Evolutionary conservation across 257 asterid genomes (phyloP).

Genomic region (Knoxia roxburghii): DNA sequence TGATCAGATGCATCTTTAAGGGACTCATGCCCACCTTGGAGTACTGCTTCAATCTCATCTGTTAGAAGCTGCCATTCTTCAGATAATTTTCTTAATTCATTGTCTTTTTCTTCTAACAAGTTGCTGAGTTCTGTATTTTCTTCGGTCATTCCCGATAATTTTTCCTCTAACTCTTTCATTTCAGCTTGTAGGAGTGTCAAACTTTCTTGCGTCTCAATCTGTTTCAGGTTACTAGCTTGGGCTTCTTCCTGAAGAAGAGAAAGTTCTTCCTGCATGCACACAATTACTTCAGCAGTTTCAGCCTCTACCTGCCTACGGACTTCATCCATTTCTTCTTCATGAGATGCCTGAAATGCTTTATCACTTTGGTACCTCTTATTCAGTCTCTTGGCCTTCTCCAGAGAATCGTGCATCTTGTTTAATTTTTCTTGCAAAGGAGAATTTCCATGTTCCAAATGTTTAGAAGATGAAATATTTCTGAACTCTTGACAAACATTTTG

Average conservation of each 20-base stretch:
- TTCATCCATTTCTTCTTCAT: conserved; percentile 73
- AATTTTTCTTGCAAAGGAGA: conserved; percentile 66
- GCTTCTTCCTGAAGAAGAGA: conserved; percentile 73
- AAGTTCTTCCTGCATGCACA: conserved; percentile 95
- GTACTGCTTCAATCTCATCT: conserved; percentile 59
- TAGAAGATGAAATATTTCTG: conserved; percentile 35
- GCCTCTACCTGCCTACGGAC: conserved; percentile 88
- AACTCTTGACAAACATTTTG: conserved; percentile 30
- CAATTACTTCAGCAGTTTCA: conserved; percentile 97
- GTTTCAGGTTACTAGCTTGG: conserved; percentile 53
- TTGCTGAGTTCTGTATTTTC: conserved; percentile 50
- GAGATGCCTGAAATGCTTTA: conserved; percentile 48
- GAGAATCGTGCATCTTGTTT: conserved; percentile 78
- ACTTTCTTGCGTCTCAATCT: conserved; percentile 48
- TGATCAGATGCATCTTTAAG: conserved; percentile 61
- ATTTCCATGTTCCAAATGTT: conserved; percentile 34
- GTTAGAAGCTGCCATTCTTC: conserved; percentile 56
- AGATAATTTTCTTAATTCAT: conserved; percentile 32
- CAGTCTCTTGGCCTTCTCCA: conserved; percentile 76
- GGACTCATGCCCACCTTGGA: conserved; percentile 63
- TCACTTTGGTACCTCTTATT: conserved; percentile 60
- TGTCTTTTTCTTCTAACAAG: conserved; percentile 51
- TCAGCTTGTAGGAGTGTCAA: conserved; percentile 38
- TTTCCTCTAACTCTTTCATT: conserved; percentile 46
- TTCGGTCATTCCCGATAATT: conserved; percentile 29